Evolutionary conservation across 2,329 filamentous ascomycete species (phyloP), one percentile per base, ranked within the genome.

Genomic region (Phyllosticta paracitricarpa): DNA sequence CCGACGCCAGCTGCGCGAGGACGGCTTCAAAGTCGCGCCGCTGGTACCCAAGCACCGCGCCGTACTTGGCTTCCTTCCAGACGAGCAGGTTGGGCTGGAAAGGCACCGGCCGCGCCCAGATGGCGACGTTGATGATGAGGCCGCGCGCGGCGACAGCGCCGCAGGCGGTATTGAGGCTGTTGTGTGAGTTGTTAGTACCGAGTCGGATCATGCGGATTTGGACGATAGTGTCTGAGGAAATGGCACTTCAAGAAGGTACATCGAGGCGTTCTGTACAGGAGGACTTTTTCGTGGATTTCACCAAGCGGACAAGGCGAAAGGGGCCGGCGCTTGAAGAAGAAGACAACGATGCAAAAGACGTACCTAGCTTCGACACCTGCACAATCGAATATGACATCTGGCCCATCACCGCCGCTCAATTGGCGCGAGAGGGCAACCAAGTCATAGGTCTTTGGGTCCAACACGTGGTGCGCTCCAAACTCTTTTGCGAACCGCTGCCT

Each of bases 61-160:
- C 73, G 66, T 82, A 82, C 40, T 73, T 77, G 33, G 81, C 78
- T 68, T 85, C 82, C 6, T 76, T 75, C 58, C 80, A 79, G 4
- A 83, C 76, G 30, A 84, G 65, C 65, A 79, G 76, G 64, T 83
- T 84, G 0, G 81, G 78, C 33, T 81, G 73, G 58, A 86, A 79
- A 0, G 77, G 75, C 3, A 84, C 76, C 6, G 74, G 73, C 59
- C 78, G 82, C 66, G 85, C 83, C 82, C 83, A 87, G 2, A 87
- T 82, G 0, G 84, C 83, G n/a, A 87, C 78, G 63, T 87, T 87
- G 2, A 87, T 78, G 0, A 88, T 76, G 0, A 81, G 82, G 0
- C 84, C 85, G 40, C 80, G 75, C 0, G 78, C 75, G 56, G 78
- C 75, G 2, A 84, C 79, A 0, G 80, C 76, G 22, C 76, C 70